A percentile compares a stretch with the other conserved stretches of the same genome.
phyloP scores from a whole-genome alignment of 805 yeast species.

The Hanseniaspora nectarophila region DNA sequence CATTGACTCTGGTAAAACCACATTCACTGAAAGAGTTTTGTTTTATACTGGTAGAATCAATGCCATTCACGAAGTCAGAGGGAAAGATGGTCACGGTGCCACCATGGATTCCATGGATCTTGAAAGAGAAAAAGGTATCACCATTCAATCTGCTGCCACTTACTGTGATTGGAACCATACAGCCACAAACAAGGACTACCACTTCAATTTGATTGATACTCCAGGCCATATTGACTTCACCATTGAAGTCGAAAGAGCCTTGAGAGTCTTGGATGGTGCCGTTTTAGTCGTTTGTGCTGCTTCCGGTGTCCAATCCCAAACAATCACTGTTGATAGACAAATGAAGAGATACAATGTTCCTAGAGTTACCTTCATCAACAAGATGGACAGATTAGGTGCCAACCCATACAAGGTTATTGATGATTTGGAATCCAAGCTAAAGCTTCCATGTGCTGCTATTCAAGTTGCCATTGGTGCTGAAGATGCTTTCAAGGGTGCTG shows the following conservation, averaged over 20 bases:
- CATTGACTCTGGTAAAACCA: conserved; percentile 95
- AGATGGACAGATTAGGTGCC: conserved; percentile 99
- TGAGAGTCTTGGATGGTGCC: conserved; percentile 95
- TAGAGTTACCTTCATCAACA: conserved; percentile 87
- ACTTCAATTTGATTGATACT: conserved; percentile 91
- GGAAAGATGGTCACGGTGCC: conserved; percentile 95
- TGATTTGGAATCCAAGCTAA: conserved; percentile 75
- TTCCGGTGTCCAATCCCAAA: conserved; percentile 95
- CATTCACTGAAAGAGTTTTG: conserved; percentile 93
- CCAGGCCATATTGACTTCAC: conserved; percentile 99
- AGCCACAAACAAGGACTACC: conserved; percentile 52
- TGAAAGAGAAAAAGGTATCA: conserved; percentile 96
- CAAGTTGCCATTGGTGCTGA: conserved; percentile 98
- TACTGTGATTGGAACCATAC: conserved; percentile 74
- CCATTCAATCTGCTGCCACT: conserved; percentile 97
- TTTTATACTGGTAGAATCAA: conserved; percentile 94
- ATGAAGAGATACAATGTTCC: conserved; percentile 98
- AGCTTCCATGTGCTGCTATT: conserved; percentile 90
- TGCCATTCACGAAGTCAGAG: conserved; percentile 93
- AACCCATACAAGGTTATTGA: conserved; percentile 92
- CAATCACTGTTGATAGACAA: conserved; percentile 97
- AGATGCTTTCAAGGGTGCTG: conserved; percentile 71
- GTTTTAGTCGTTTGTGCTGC: conserved; percentile 97
- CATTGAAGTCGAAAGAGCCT: conserved; percentile 96
- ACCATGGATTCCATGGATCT: conserved; percentile 99